Evolutionary conservation across 2,329 filamentous ascomycete genomes (phyloP).

Genomic region (Fusarium robinianum): DNA sequence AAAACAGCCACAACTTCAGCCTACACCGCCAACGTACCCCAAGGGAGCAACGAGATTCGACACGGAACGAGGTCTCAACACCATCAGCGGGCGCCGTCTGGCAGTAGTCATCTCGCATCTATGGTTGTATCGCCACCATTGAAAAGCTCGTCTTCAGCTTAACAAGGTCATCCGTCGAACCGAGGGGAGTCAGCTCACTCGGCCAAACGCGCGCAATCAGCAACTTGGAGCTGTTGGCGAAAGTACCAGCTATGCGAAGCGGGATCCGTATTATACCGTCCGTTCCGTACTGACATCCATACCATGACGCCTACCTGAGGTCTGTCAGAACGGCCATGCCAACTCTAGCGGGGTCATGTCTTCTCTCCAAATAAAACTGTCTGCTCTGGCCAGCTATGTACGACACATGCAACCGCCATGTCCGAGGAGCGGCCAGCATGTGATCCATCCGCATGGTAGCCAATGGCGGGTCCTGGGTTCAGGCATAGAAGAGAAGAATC

Average conservation of each 20-base stretch:
- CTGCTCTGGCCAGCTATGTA: too few relatives aligned
- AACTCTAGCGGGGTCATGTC: too few relatives aligned
- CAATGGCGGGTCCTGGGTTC: slow-evolving; percentile 25
- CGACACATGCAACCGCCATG: slow-evolving; percentile 12
- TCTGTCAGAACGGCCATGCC: too few relatives aligned
- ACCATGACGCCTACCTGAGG: too few relatives aligned
- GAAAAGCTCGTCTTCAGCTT: not conserved
- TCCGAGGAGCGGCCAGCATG: slow-evolving; percentile 23
- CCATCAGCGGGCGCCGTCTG: slow-evolving; percentile 1
- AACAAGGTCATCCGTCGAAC: not conserved
- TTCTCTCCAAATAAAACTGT: too few relatives aligned
- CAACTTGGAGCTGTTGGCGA: too few relatives aligned
- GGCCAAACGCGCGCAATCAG: too few relatives aligned
- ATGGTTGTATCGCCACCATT: slow-evolving; percentile 2
- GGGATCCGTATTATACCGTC: too few relatives aligned
- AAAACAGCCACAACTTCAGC: slow-evolving; percentile 1
- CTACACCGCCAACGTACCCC: slow-evolving; percentile 1
- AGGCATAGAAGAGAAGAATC: slow-evolving; percentile 7
- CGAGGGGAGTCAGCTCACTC: too few relatives aligned
- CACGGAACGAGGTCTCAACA: slow-evolving; percentile 6
- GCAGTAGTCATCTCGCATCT: not conserved
- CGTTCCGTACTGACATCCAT: too few relatives aligned
- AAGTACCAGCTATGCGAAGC: too few relatives aligned
- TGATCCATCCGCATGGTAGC: slow-evolving; percentile 33
- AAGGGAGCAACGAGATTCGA: slow-evolving; percentile 2